Evolutionary conservation across 2,329 filamentous ascomycete species (phyloP).

Genomic region (Chaetomiaceae sp.): DNA sequence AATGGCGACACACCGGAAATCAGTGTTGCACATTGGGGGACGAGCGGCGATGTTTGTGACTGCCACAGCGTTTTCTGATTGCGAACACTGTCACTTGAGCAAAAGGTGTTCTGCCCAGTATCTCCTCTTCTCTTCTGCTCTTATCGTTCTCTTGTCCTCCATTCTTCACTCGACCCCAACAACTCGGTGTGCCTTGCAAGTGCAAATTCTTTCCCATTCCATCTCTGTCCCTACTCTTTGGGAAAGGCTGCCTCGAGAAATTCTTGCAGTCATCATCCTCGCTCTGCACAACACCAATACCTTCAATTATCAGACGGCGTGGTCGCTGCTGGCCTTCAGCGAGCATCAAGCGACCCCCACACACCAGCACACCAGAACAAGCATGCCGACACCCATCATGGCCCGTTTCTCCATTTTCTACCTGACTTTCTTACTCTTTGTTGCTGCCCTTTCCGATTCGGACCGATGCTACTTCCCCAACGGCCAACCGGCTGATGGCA

Average conservation of each 20-base stretch:
- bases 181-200: too few species aligned
- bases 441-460: not conserved
- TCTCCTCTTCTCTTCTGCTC: not conserved
- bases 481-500: not conserved
- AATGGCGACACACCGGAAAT: not conserved
- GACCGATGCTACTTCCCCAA: constrained; percentile 10
- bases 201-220: not conserved
- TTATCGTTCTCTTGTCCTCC: not conserved
- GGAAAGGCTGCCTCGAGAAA: too few species aligned
- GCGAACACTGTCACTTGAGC: not conserved
- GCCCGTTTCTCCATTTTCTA: not conserved
- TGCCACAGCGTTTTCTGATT: not conserved
- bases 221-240: not conserved
- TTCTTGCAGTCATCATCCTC: too few species aligned
- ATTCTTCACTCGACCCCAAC: too few species aligned
- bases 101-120: too few species aligned
- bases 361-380: not conserved
- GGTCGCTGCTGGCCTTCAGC: too few species aligned
- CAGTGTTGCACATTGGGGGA: not conserved
- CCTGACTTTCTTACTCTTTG: not conserved
- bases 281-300: too few species aligned
- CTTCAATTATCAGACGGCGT: too few species aligned
- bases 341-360: too few species aligned
- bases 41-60: not conserved
- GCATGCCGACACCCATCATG: not conserved